Conservation (phyloP, 495 filamentous ascomycete genomes). For the Tuber borchii region DNA sequence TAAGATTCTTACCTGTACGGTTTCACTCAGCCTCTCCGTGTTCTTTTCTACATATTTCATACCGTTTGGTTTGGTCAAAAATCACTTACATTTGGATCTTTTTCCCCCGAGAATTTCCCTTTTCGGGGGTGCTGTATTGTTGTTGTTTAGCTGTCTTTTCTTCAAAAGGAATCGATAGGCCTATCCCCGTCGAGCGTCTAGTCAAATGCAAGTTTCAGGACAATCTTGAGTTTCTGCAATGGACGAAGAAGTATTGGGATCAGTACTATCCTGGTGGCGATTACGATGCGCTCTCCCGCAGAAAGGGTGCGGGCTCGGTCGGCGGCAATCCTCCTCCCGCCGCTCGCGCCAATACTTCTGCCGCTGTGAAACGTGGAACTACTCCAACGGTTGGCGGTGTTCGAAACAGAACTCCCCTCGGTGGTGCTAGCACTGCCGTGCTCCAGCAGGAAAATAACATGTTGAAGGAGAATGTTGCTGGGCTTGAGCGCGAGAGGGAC, state of each 20-base stretch:
- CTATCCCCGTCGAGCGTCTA: slow-evolving; percentile 77
- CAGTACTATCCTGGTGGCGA: slow-evolving; percentile 94
- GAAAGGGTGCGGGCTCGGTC: slow-evolving; percentile 67
- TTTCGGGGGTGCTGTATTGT: slow-evolving; percentile 4
- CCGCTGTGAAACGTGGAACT: slow-evolving; percentile 58
- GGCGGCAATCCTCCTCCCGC: slow-evolving; percentile 46
- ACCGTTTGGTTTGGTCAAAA: background rate
- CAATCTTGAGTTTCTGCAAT: slow-evolving; percentile 98
- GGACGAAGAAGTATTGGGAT: slow-evolving; percentile 93
- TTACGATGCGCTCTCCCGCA: slow-evolving; percentile 79
- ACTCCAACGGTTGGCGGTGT: slow-evolving; percentile 63
- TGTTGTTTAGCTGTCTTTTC: slow-evolving; percentile 63
- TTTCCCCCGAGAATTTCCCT: slow-evolving; percentile 15
- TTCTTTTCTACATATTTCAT: background rate
- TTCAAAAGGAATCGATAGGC: slow-evolving; percentile 76
- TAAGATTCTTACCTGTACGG: slow-evolving; percentile 89
- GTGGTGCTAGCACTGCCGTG: slow-evolving; percentile 56
- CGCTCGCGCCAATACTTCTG: slow-evolving; percentile 47
- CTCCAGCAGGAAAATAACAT: slow-evolving; percentile 73
- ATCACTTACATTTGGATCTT: slow-evolving; percentile 14
- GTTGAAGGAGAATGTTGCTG: slow-evolving; percentile 78
- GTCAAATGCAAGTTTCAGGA: slow-evolving; percentile 99
- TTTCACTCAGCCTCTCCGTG: slow-evolving; percentile 5
- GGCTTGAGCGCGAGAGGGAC: slow-evolving; percentile 86
- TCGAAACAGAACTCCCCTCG: slow-evolving; percentile 47